Base-by-base conservation (phyloP, 441 rosid genomes). In the Gossypium davidsonii region DNA sequence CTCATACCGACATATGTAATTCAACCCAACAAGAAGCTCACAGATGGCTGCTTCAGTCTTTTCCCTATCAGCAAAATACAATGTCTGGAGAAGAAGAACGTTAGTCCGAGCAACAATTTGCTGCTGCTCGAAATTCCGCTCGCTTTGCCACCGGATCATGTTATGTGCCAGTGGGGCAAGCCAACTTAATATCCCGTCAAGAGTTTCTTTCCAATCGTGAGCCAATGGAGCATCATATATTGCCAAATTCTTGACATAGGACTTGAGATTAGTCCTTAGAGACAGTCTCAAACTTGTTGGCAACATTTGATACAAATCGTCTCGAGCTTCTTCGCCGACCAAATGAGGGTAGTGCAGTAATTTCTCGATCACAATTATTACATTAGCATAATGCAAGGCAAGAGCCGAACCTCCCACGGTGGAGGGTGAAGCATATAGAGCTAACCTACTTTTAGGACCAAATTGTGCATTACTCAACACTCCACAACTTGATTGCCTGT, bases 81-180 rank as follows among this genome's bases (percentile, higher is more conserved):
- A 76, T 0, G 99, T 90, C 79, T 95, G 92, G 51, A 95, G 92
- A 74, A 95, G 79, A 78, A 95, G 94, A 48, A 92, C 92, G 58
- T 92, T 95, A 0, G 96, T 90, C 72, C 94, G 75, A 23, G 85
- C 78, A 66, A 91, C 92, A 59, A 92, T 90, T 74, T 95, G 97
- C 66, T 90, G 94, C 75, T 92, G 97, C 88, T 92, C 99, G 25
- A 91, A 91, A 71, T 90, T 95, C 42, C 98, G 90, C 71, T 95
- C 99, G 10, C 96, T 90, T 72, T 95, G 99, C 99, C 99, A 95
- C 57, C 93, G 71, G 71, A 95, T 89, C 96, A 87, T 91, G 85
- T 92, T 95, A 78, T 92, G 99, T 0, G 99, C 99, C 49, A 95
- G 81, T 0, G 99, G 99, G 1, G 92, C 90, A 64, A 95, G 93